Evolutionary conservation across 2,329 filamentous ascomycete species (phyloP).

Genomic region (Knoxdaviesia capensis): DNA sequence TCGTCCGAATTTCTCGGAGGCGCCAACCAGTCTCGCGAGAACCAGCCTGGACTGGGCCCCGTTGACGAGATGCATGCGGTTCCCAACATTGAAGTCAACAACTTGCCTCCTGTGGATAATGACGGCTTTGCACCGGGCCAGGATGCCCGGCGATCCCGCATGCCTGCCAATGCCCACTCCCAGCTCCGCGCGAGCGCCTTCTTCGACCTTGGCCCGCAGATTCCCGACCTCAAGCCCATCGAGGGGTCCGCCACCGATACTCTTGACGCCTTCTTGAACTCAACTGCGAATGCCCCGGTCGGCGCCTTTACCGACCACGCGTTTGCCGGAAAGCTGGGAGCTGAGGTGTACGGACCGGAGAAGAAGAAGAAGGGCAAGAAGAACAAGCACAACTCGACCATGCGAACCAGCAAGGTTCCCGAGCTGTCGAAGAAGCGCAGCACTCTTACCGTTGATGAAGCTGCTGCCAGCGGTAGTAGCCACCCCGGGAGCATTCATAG

Average conservation of each 20-base stretch:
- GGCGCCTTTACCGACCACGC: conserved; percentile 82
- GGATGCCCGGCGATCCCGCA: too few relatives aligned
- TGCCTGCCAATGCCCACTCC: too few relatives aligned
- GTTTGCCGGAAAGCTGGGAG: conserved; percentile 55
- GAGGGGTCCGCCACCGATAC: conserved; percentile 75
- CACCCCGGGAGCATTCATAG: too few relatives aligned
- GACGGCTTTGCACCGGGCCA: too few relatives aligned
- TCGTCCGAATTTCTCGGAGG: conserved; percentile 1
- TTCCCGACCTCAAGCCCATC: conserved; percentile 35
- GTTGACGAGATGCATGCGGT: too few relatives aligned
- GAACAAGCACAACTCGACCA: conserved; percentile 4
- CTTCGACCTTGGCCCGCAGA: conserved; percentile 50
- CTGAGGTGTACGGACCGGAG: conserved; percentile 50
- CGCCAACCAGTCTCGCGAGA: too few relatives aligned
- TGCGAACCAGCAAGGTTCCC: conserved; percentile 5
- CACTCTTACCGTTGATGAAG: neutral
- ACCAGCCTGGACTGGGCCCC: too few relatives aligned
- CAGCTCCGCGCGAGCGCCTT: conserved; percentile 75
- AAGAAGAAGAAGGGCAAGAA: conserved; percentile 22
- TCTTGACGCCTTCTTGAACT: conserved; percentile 79
- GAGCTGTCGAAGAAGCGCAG: conserved; percentile 18
- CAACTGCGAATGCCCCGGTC: conserved; percentile 71
- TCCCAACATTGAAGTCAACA: too few relatives aligned
- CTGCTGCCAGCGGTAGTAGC: too few relatives aligned
- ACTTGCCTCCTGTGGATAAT: too few relatives aligned